Evolutionary conservation across 2,329 filamentous ascomycete species (phyloP).

Genomic region (Claviceps digitariae): DNA sequence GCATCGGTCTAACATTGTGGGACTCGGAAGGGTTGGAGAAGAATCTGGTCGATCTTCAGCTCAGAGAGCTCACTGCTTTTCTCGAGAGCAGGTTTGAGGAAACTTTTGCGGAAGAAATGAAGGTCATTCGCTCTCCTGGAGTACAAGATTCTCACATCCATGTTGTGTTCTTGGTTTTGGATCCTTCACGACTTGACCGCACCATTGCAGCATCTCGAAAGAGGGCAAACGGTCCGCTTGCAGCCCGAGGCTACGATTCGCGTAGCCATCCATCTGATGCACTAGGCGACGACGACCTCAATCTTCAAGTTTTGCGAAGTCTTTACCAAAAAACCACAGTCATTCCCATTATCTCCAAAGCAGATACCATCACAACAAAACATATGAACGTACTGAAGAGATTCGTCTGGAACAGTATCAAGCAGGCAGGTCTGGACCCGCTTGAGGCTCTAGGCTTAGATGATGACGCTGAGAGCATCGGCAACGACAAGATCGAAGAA

Average conservation of each 20-base stretch:
- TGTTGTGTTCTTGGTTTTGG: slow-evolving; percentile 82
- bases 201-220: slow-evolving; percentile 60
- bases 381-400: slow-evolving; percentile 91
- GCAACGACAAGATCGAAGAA: slow-evolving; percentile 41
- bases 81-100: slow-evolving; percentile 98
- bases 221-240: slow-evolving; percentile 34
- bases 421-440: slow-evolving; percentile 75
- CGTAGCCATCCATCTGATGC: slow-evolving; percentile 42
- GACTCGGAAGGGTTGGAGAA: slow-evolving; percentile 93
- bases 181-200: slow-evolving; percentile 71
- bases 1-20: slow-evolving; percentile 88
- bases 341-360: slow-evolving; percentile 90
- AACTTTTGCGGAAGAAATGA: slow-evolving; percentile 94
- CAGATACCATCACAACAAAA: slow-evolving; percentile 86
- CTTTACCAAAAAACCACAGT: slow-evolving; percentile 90
- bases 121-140: slow-evolving; percentile 84
- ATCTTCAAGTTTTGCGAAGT: slow-evolving; percentile 77
- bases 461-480: slow-evolving; percentile 52
- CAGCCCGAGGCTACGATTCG: slow-evolving; percentile 27
- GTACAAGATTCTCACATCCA: slow-evolving; percentile 96
- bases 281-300: slow-evolving; percentile 79
- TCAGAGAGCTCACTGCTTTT: slow-evolving; percentile 83
- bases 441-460: slow-evolving; percentile 76
- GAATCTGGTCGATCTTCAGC: slow-evolving; percentile 85
- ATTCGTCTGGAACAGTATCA: slow-evolving; percentile 77